Conservation (phyloP, 176 grass and related monocot genomes). For the Oryza nivara region DNA sequence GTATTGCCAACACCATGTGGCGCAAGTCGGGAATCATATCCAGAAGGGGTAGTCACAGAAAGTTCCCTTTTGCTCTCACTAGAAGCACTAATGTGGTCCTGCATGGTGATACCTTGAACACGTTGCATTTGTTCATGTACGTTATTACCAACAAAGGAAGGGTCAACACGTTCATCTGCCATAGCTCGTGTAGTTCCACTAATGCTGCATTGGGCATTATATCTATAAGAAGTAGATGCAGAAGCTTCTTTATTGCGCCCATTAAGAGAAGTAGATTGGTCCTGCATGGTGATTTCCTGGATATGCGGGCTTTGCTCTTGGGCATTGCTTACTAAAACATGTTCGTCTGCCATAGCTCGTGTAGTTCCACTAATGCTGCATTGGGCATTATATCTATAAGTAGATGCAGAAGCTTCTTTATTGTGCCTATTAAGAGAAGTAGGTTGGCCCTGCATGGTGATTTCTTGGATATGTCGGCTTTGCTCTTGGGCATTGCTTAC, state of each 20-base stretch:
- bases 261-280: conserved; percentile 41
- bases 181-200: conserved; percentile 25
- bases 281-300: conserved; percentile 44
- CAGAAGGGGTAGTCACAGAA: conserved; percentile 21
- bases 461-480: conserved; percentile 33
- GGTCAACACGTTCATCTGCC: conserved; percentile 36
- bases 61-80: conserved; percentile 24
- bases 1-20: conserved; percentile 27
- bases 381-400: conserved; percentile 21
- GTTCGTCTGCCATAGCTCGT: conserved; percentile 26
- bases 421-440: conserved; percentile 40
- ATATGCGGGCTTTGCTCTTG: conserved; percentile 21
- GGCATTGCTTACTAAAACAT: conserved; percentile 29
- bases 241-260: conserved; percentile 37
- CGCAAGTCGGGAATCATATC: conserved; percentile 22
- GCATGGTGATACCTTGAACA: conserved; percentile 45
- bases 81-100: conserved; percentile 41
- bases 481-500: conserved; percentile 30
- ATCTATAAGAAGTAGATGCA: conserved; percentile 23
- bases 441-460: conserved; percentile 41
- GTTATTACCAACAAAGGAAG: conserved; percentile 34
- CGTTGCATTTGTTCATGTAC: conserved; percentile 24
- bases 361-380: conserved; percentile 35
- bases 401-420: conserved; percentile 37
- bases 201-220: conserved; percentile 34